Conservation (phyloP, 2,329 filamentous ascomycete species). For the Sordariomycetes sp. region DNA sequence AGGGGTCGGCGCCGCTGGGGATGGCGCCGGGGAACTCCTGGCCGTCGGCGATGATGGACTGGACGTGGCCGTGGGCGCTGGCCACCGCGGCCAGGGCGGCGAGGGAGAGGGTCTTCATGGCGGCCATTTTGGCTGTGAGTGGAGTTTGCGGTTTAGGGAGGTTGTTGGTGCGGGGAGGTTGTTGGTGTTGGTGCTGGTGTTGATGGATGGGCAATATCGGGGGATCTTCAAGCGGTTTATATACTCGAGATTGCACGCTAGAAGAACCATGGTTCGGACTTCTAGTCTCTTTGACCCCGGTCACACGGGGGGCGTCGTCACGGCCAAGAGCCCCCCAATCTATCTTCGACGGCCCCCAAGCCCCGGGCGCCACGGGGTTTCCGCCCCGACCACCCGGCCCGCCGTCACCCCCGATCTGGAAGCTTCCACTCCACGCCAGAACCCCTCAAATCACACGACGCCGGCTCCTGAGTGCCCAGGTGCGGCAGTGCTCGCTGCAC, state of each 20-base stretch:
- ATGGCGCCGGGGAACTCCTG: slow-evolving; percentile 20
- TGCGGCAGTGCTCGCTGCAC: no score
- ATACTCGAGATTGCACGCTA: not conserved
- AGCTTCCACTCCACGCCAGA: not conserved
- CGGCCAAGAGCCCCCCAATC: not conserved
- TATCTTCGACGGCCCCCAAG: not conserved
- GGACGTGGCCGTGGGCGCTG: slow-evolving; percentile 20
- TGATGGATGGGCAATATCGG: not conserved
- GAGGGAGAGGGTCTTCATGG: slow-evolving; percentile 7
- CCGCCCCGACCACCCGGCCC: not conserved
- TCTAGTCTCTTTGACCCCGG: not conserved
- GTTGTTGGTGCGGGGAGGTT: not conserved
- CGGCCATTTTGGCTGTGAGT: not conserved
- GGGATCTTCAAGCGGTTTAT: not conserved
- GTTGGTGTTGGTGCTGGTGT: not conserved
- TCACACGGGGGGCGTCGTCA: not conserved
- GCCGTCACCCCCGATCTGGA: not conserved
- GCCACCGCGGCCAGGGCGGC: slow-evolving; percentile 9
- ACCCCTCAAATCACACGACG: no score
- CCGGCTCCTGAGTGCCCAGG: no score
- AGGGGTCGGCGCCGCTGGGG: slow-evolving; percentile 14
- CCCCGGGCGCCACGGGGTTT: not conserved
- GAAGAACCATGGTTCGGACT: not conserved
- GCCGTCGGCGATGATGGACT: slow-evolving; percentile 15
- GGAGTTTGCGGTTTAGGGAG: not conserved